These are phyloP conservation scores for Apiospora malaysiana DNA, from an alignment of 2,329 filamentous ascomycete species.

Conservation along the genomic window DNA sequence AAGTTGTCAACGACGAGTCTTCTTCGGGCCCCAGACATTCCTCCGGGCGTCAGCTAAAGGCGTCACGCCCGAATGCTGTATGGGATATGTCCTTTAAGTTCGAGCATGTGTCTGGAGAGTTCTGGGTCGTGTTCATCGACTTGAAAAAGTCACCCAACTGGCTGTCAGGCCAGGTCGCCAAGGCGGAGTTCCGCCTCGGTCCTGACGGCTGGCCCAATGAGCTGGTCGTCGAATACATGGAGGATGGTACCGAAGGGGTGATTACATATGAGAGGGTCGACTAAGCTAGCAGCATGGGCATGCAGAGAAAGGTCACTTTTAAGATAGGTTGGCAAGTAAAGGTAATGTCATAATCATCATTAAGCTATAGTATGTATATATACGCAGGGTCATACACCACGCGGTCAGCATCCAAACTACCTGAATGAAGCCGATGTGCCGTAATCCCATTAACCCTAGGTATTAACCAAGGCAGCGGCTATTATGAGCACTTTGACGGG, in stretches of 20 bases:
- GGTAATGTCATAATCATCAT: not conserved
- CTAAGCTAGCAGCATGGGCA: not conserved
- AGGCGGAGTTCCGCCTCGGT: slow-evolving; percentile 41
- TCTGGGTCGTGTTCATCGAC: slow-evolving; percentile 41
- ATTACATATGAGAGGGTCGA: slow-evolving; percentile 38
- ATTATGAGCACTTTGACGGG: not conserved
- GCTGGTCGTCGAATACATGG: slow-evolving; percentile 40
- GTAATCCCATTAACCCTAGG: not conserved
- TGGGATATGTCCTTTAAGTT: slow-evolving; percentile 42
- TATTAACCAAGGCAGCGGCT: not conserved
- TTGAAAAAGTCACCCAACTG: slow-evolving; percentile 34
- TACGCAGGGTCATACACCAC: not conserved
- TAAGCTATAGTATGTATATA: not conserved
- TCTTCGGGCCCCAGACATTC: not conserved
- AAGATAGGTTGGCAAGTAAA: not conserved
- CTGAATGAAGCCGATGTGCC: not conserved
- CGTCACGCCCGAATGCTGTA: slow-evolving; percentile 37
- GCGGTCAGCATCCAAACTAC: not conserved
- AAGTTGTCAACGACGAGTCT: slow-evolving; percentile 22
- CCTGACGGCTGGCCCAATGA: slow-evolving; percentile 35
- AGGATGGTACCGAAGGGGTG: slow-evolving; percentile 38
- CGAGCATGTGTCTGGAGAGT: slow-evolving; percentile 44
- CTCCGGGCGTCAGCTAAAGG: slow-evolving; percentile 30
- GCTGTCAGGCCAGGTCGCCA: slow-evolving; percentile 35
- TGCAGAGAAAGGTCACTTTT: not conserved